Conservation (phyloP, 1,139 yeast species). For the Pichia sp. region DNA sequence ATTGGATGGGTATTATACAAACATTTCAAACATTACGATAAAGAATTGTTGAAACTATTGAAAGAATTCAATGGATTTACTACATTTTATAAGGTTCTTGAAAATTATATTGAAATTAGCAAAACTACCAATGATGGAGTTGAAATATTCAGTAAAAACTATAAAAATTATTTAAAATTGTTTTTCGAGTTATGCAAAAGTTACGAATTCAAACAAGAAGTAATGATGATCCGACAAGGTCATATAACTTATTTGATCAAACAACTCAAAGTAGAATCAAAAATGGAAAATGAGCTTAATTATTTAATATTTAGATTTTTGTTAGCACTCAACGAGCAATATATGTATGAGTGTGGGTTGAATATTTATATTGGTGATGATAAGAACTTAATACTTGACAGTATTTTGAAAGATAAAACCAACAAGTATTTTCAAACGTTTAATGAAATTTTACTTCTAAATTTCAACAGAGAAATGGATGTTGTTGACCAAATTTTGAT, state of each 20-base stretch:
- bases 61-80: constrained; percentile 46
- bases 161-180: constrained; percentile 44
- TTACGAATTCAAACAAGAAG: constrained; percentile 33
- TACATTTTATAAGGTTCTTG: constrained; percentile 21
- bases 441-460: constrained; percentile 49
- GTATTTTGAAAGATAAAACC: constrained; percentile 17
- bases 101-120: constrained; percentile 22
- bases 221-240: constrained; percentile 43
- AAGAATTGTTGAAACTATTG: constrained; percentile 37
- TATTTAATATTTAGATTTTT: constrained; percentile 69
- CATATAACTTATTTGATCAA: constrained; percentile 51
- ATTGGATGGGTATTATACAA: constrained; percentile 45
- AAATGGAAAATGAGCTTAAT: constrained; percentile 58
- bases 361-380: constrained; percentile 1
- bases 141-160: constrained; percentile 27
- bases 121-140: constrained; percentile 15
- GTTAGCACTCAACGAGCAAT: constrained; percentile 76
- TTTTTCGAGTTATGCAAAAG: constrained; percentile 47
- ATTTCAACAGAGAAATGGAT: constrained; percentile 74
- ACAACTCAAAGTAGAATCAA: constrained; percentile 43
- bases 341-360: constrained; percentile 45
- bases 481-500: constrained; percentile 69
- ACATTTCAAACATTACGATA: constrained; percentile 39
- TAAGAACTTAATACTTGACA: constrained; percentile 29
- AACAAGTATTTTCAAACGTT: constrained; percentile 38